Conservation (phyloP, 768 basidiomycete species). For the Mycena venus region DNA sequence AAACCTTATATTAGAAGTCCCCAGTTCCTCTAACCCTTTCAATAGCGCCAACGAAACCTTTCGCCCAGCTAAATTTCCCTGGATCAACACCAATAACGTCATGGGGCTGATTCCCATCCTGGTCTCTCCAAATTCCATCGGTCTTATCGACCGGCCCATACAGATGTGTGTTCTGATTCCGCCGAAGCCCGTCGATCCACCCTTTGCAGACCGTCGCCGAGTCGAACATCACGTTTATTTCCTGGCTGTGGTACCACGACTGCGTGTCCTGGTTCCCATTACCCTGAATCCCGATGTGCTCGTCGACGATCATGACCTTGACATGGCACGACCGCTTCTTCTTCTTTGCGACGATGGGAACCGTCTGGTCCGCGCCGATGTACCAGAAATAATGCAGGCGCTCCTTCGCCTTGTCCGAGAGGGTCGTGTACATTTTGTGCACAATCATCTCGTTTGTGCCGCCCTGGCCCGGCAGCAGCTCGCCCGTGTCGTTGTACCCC, state of each 20-base stretch:
- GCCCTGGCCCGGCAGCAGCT: slow-evolving; percentile 75
- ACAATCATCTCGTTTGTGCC: slow-evolving; percentile 82
- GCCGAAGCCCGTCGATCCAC: slow-evolving; percentile 66
- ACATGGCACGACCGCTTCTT: slow-evolving; percentile 83
- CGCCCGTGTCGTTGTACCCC: slow-evolving; percentile 69
- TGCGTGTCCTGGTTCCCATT: slow-evolving; percentile 83
- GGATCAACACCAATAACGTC: slow-evolving; percentile 54
- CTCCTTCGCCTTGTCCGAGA: slow-evolving; percentile 60
- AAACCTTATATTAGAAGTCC: slow-evolving; percentile 22
- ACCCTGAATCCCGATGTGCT: slow-evolving; percentile 73
- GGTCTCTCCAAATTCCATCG: slow-evolving; percentile 72
- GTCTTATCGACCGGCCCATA: slow-evolving; percentile 58
- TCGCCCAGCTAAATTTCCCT: slow-evolving; percentile 54
- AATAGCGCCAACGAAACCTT: slow-evolving; percentile 57
- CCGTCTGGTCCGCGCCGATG: slow-evolving; percentile 72
- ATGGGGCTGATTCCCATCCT: slow-evolving; percentile 53
- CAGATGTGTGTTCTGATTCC: slow-evolving; percentile 69
- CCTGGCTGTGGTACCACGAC: slow-evolving; percentile 81
- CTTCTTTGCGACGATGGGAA: slow-evolving; percentile 73
- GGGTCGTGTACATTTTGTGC: slow-evolving; percentile 65
- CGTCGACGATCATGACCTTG: slow-evolving; percentile 78
- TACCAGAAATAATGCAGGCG: slow-evolving; percentile 70
- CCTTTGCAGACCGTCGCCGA: slow-evolving; percentile 63
- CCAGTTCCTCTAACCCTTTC: slow-evolving; percentile 52
- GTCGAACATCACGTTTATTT: slow-evolving; percentile 77